Evolutionary conservation across 352 stramenopile species (phyloP).

Genomic region (Phytopythium litorale): DNA sequence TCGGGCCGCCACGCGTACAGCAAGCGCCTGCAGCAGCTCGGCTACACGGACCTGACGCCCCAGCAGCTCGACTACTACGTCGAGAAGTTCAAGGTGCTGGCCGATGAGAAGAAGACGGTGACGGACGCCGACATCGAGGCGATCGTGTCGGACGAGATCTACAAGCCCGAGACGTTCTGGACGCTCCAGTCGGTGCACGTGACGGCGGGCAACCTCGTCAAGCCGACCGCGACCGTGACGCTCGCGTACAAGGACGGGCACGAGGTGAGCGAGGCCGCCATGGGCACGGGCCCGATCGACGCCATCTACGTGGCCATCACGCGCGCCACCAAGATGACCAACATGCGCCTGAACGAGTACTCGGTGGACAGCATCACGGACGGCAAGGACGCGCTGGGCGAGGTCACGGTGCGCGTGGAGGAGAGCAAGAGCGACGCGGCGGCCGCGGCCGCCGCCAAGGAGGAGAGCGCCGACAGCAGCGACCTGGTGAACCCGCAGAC

Average conservation of each 20-base stretch:
- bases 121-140: conserved; percentile 90
- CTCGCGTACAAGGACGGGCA: conserved; percentile 85
- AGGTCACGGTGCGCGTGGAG: conserved; percentile 84
- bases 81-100: conserved; percentile 90
- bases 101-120: conserved; percentile 91
- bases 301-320: conserved; percentile 87
- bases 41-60: conserved; percentile 80
- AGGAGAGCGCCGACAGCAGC: conserved; percentile 48
- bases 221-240: conserved; percentile 88
- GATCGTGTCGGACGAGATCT: conserved; percentile 87
- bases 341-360: conserved; percentile 87
- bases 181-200: conserved; percentile 88
- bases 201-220: conserved; percentile 87
- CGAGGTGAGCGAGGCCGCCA: conserved; percentile 86
- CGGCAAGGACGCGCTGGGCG: conserved; percentile 80
- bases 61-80: conserved; percentile 90
- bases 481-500: conserved; percentile 88
- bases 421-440: conserved; percentile 46
- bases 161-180: conserved; percentile 89
- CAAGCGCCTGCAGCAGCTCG: conserved; percentile 87
- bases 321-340: conserved; percentile 72
- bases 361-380: conserved; percentile 87
- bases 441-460: conserved; percentile 17
- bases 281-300: conserved; percentile 85
- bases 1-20: conserved; percentile 87